phyloP scores from a whole-genome alignment of 495 filamentous ascomycete species.

The Podospora pseudocomata region DNA sequence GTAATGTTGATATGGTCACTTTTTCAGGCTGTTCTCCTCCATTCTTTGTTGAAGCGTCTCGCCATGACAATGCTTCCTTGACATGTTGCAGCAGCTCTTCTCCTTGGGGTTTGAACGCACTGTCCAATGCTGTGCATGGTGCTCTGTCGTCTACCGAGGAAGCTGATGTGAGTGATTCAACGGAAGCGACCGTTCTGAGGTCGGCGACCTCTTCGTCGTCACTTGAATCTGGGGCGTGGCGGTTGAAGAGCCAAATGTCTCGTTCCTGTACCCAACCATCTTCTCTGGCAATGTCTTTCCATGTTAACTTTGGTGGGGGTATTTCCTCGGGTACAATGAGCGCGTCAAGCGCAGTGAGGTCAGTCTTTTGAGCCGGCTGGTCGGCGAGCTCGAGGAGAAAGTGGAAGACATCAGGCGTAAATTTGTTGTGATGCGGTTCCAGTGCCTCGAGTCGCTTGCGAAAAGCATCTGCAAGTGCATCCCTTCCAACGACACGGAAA shows the following conservation, averaged over 20 bases:
- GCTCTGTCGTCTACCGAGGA: conserved; percentile 36
- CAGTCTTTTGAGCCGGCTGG: conserved; percentile 66
- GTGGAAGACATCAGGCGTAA: conserved; percentile 74
- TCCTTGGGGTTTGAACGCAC: conserved; percentile 33
- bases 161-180: conserved; percentile 24
- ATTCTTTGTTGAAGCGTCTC: conserved; percentile 31
- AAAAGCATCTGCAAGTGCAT: conserved; percentile 77
- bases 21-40: conserved; percentile 38
- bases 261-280: conserved; percentile 67
- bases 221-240: conserved; percentile 67
- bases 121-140: conserved; percentile 36
- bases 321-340: conserved; percentile 44
- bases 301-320: conserved; percentile 53
- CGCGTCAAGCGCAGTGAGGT: conserved; percentile 56
- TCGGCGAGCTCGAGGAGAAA: conserved; percentile 80
- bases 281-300: conserved; percentile 70
- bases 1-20: conserved; percentile 62
- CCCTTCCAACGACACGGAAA: conserved; percentile 72
- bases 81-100: conserved; percentile 48
- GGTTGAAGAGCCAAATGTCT: conserved; percentile 72
- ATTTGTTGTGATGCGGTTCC: conserved; percentile 49
- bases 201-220: conserved; percentile 46
- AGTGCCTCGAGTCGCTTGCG: conserved; percentile 59
- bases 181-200: conserved; percentile 32
- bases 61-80: conserved; percentile 64